Evolutionary conservation across 1,139 yeast genomes (phyloP), one percentile per base, ranked within the genome.

Genomic region (Sugiyamaella paludigena): DNA sequence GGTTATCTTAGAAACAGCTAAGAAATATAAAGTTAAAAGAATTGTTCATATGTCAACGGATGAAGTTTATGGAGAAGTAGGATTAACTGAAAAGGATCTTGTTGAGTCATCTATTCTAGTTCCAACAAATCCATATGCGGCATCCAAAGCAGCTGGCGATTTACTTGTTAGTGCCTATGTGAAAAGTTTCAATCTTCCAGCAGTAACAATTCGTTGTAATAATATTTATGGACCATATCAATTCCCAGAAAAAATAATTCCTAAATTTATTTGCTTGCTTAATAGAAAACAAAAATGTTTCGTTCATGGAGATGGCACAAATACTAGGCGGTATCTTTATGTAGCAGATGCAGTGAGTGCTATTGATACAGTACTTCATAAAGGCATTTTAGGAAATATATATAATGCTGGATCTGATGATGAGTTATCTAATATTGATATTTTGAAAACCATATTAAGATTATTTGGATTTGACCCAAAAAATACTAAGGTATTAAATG

Each of bases 41-140:
- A 69, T 79, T 43, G 52, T 80, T 2, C 83, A 80, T 58, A 68
- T 80, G 53, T 80, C 84, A 2, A 80, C 85, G 0, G 85, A 80
- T 58, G 85, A 80, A 54, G 84, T 80, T 0, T 80, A 80, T 54
- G 84, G 84, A 1, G 69, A 65, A n/a, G 65, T 60, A 4, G 48
- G 52, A 4, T 72, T 49, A 6, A 60, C 57, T 9, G 63, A 55
- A 7, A 53, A 57, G 7, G 70, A 65, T 44, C 48, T 71, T n/a
- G 57, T 61, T 7, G 83, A 78, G 56, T 49, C 64, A 0, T 67
- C 73, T 1, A 57, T 58, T 1, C 60, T 80, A 29, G 64, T 67
- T 11, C 85, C 85, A 1, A 75, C 84, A 0, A 80, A 79, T 54
- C 84, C 84, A 1, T 80, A 80, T 54, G 71, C 84, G 1, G 83